These are phyloP conservation scores for Remersonia thermophila DNA, from an alignment of 2,329 filamentous ascomycete genomes.

Conservation along the genomic window DNA sequence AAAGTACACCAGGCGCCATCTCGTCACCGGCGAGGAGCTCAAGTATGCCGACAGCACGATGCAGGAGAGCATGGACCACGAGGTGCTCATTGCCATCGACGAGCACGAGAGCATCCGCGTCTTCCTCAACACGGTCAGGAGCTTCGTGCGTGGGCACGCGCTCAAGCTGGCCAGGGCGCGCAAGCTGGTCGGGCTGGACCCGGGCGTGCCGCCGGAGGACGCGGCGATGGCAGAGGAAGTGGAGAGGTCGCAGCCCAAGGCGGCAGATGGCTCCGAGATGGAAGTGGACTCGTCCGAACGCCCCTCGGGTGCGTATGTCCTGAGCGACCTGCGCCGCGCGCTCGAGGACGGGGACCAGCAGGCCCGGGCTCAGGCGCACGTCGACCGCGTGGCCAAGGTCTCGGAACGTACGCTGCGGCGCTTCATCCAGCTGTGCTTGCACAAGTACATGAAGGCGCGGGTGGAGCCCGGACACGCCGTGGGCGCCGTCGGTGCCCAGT, in stretches of 20 bases:
- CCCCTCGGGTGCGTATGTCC: constrained; percentile 2
- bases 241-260: constrained; percentile 8
- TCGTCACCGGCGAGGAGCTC: constrained; percentile 50
- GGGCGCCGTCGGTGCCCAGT: constrained; percentile 90
- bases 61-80: constrained; percentile 26
- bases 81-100: constrained; percentile 51
- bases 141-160: constrained; percentile 54
- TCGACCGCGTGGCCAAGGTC: constrained; percentile 71
- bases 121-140: constrained; percentile 68
- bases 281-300: constrained; percentile 11
- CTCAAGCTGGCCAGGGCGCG: constrained; percentile 46
- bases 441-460: constrained; percentile 82
- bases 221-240: constrained; percentile 17
- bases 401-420: constrained; percentile 58
- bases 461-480: constrained; percentile 94
- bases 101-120: constrained; percentile 71
- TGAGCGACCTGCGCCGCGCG: constrained; percentile 6
- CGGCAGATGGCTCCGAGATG: constrained; percentile 5
- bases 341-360: constrained; percentile 2
- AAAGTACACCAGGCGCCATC: constrained; percentile 47
- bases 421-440: constrained; percentile 73
- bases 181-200: constrained; percentile 37
- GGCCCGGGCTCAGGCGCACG: constrained; percentile 22
- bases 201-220: constrained; percentile 16
- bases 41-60: constrained; percentile 49